Evolutionary conservation across 768 basidiomycete genomes (phyloP).

Genomic region (Rhodotorula diobovata): DNA sequence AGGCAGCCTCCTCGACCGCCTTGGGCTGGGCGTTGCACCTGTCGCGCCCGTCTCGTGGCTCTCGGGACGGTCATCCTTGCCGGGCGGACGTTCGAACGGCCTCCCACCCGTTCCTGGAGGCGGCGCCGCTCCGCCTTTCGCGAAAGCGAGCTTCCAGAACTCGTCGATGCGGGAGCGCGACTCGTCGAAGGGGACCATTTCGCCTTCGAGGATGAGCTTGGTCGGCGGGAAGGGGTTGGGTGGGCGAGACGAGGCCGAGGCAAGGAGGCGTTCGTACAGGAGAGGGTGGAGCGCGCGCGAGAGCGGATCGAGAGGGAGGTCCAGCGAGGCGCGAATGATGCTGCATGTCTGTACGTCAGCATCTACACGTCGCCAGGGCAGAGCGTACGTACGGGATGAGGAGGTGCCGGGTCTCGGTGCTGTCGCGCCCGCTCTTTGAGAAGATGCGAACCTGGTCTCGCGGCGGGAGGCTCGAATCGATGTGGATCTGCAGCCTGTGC

Average conservation of each 20-base stretch:
- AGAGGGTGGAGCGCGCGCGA: slow-evolving; percentile 22
- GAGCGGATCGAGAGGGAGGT: slow-evolving; percentile 45
- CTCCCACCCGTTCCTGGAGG: not conserved
- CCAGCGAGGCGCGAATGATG: slow-evolving; percentile 61
- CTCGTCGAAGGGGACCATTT: slow-evolving; percentile 80
- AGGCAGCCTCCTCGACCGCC: too few species aligned
- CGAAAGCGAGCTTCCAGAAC: slow-evolving; percentile 46
- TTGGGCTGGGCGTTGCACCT: slow-evolving; percentile 12
- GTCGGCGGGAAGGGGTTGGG: not conserved
- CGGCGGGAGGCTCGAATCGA: slow-evolving; percentile 53
- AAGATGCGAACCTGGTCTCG: slow-evolving; percentile 64
- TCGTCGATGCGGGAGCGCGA: slow-evolving; percentile 62
- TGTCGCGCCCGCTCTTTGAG: slow-evolving; percentile 81
- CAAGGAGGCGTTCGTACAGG: not conserved
- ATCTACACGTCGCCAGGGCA: not conserved
- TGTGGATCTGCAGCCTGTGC: slow-evolving; percentile 73
- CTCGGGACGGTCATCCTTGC: not conserved
- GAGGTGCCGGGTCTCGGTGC: slow-evolving; percentile 62
- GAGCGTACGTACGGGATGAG: slow-evolving; percentile 13
- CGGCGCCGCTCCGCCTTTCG: not conserved
- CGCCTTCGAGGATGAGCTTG: slow-evolving; percentile 64
- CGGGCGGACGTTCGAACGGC: not conserved
- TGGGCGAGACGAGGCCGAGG: not conserved
- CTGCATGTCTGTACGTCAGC: slow-evolving; percentile 48
- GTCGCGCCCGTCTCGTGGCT: slow-evolving; percentile 21